Conservation (phyloP, 1,139 yeast species). For the Citeromyces hawaiiensis region DNA sequence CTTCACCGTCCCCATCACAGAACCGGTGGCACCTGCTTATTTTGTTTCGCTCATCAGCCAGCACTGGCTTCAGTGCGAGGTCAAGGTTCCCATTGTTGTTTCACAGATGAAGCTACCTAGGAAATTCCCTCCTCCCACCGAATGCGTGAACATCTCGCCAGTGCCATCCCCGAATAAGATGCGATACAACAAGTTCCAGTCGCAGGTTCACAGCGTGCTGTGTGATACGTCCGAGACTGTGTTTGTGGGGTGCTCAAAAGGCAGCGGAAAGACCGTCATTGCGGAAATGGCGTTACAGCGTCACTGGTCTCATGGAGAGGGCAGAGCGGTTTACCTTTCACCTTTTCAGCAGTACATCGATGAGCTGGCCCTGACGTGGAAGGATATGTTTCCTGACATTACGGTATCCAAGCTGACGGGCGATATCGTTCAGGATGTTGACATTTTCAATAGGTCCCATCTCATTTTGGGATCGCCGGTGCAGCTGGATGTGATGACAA, state of each 20-base stretch:
- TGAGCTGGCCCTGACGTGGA: conserved; percentile 34
- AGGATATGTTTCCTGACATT: conserved; percentile 24
- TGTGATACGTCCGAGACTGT: conserved; percentile 45
- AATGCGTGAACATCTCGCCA: conserved; percentile 34
- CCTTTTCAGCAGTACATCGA: conserved; percentile 50
- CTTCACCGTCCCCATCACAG: conserved; percentile 46
- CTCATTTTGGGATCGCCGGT: conserved; percentile 68
- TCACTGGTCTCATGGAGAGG: conserved; percentile 54
- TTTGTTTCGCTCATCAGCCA: conserved; percentile 67
- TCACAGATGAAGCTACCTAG: conserved; percentile 48
- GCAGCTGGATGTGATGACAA: conserved; percentile 59
- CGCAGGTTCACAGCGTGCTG: conserved; percentile 51
- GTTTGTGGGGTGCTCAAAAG: conserved; percentile 62
- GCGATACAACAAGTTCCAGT: conserved; percentile 59
- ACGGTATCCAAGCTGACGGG: conserved; percentile 51
- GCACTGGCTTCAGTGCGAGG: conserved; percentile 72
- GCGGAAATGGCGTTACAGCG: conserved; percentile 64
- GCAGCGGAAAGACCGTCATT: conserved; percentile 60
- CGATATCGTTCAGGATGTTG: conserved; percentile 41
- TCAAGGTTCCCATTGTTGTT: conserved; percentile 48
- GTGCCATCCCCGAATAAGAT: conserved; percentile 34
- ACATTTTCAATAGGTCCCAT: conserved; percentile 42
- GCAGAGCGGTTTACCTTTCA: conserved; percentile 54
- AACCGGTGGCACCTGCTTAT: conserved; percentile 63
- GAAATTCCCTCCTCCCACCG: conserved; percentile 52